These are phyloP conservation scores for Hypomontagnella submonticulosa DNA, from an alignment of 495 filamentous ascomycete genomes.

Conservation along the genomic window DNA sequence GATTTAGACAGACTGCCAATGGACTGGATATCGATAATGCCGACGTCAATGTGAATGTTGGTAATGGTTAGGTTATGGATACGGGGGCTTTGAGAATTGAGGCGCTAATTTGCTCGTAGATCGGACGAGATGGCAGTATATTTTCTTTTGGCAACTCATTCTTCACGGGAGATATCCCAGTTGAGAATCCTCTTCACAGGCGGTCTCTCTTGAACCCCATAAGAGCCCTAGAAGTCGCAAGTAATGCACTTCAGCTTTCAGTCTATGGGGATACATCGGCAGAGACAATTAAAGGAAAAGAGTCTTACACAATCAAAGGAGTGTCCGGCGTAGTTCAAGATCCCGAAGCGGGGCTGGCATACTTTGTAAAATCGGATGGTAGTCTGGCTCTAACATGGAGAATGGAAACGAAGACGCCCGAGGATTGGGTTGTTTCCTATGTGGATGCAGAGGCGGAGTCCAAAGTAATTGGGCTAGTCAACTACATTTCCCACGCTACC, in stretches of 20 bases:
- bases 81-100: too few relatives aligned
- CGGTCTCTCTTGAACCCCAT: constrained; percentile 23
- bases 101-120: too few relatives aligned
- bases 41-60: too few relatives aligned
- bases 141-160: too few relatives aligned
- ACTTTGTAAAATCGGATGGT: constrained; percentile 47
- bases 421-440: constrained; percentile 54
- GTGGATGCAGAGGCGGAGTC: constrained; percentile 47
- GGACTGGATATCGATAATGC: too few relatives aligned
- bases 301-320: constrained; percentile 41
- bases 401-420: constrained; percentile 52
- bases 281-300: constrained; percentile 26
- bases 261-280: constrained; percentile 27
- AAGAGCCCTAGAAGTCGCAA: constrained; percentile 39
- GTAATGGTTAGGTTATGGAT: too few relatives aligned
- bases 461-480: constrained; percentile 46
- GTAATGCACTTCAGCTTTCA: constrained; percentile 33
- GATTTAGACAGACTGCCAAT: too few relatives aligned
- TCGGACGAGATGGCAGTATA: too few relatives aligned
- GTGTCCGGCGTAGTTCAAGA: constrained; percentile 43
- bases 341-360: constrained; percentile 49
- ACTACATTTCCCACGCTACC: constrained; percentile 53
- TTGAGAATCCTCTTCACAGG: too few relatives aligned
- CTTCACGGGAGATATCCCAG: too few relatives aligned
- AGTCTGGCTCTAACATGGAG: constrained; percentile 53